Evolutionary conservation across 768 basidiomycete genomes (phyloP), one percentile per base, ranked within the genome.

Genomic region (Tricholoma matsutake): DNA sequence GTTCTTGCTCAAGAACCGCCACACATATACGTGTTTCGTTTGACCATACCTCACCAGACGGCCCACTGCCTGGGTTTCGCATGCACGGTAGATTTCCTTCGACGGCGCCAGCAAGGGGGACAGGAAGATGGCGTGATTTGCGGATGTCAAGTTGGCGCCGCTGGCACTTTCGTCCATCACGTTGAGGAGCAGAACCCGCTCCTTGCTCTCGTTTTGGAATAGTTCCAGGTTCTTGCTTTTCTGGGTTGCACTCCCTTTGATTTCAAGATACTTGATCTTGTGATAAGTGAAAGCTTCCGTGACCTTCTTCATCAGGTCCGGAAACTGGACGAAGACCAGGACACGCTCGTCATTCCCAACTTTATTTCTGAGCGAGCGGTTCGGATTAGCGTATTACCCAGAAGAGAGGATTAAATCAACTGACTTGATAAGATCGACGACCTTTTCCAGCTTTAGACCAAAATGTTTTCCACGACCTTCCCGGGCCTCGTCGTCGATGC

Each of bases 81-180:
- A 86, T 55, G 92, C 91, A 45, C 87, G 85, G 69, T 96, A 97
- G 51, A 90, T 88, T 72, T 95, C 89, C 71, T 91, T 86, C 18
- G 87, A 84, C 9, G 84, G 83, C 0, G 94, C 87, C 37, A 96
- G 88, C 39, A 98, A 81, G 8, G 96, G 96, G 9, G 93, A 95
- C 58, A 98, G 79, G 81, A 98, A 98, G 71, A 97, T 89, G 37
- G 94, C 95, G 69, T 96, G 94, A 74, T 95, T 98, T 18, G 96
- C 96, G 35, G 85, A 86, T 3, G 95, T 97, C 70, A 98, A 76
- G 72, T 98, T 98, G 65, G 91, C 91, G 47, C 93, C 93, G 61
- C 91, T 92, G n/a, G 93, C 92, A 63, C 92, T 94, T 74, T 96
- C 94, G 73, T 96, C 94, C 86, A 92, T 94, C 63, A 96, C 91